Conservation (phyloP, 2,329 filamentous ascomycete species). For the Tricladium varicosporioides region DNA sequence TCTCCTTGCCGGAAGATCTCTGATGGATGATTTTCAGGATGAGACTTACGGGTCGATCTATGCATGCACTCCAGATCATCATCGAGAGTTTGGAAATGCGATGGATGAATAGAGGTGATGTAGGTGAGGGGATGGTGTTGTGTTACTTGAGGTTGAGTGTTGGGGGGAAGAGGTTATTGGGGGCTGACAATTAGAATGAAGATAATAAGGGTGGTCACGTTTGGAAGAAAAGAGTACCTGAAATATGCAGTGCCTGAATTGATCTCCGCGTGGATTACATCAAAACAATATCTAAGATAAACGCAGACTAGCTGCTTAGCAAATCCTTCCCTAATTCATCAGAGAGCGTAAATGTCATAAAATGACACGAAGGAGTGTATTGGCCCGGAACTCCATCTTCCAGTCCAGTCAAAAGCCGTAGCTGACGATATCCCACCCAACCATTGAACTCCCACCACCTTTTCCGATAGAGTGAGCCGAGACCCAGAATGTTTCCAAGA, state of each 20-base stretch:
- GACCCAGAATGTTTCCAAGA: slow-evolving; percentile 16
- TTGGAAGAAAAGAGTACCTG: background rate
- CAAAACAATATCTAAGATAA: background rate
- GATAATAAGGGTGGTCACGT: background rate
- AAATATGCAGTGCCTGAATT: background rate
- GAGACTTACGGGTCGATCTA: background rate
- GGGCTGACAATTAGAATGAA: no score
- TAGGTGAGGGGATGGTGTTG: no score
- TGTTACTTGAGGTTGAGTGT: no score
- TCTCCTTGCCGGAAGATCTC: background rate
- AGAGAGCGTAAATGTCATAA: slow-evolving; percentile 19
- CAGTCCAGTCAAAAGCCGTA: background rate
- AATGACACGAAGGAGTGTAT: slow-evolving; percentile 19
- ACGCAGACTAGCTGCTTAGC: slow-evolving; percentile 5
- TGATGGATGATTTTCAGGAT: background rate
- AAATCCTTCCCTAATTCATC: slow-evolving; percentile 1
- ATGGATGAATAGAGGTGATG: slow-evolving; percentile 94
- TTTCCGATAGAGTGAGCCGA: slow-evolving; percentile 18
- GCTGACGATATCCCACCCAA: slow-evolving; percentile 1
- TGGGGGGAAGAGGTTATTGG: slow-evolving; percentile 68
- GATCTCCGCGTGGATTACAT: background rate
- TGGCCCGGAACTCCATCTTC: slow-evolving; percentile 5
- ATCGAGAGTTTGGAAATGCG: slow-evolving; percentile 77
- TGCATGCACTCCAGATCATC: background rate
- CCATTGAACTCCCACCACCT: slow-evolving; percentile 17